These are phyloP conservation scores for Phylloporus scabripes DNA, from an alignment of 768 basidiomycete genomes.

Conservation along the genomic window DNA sequence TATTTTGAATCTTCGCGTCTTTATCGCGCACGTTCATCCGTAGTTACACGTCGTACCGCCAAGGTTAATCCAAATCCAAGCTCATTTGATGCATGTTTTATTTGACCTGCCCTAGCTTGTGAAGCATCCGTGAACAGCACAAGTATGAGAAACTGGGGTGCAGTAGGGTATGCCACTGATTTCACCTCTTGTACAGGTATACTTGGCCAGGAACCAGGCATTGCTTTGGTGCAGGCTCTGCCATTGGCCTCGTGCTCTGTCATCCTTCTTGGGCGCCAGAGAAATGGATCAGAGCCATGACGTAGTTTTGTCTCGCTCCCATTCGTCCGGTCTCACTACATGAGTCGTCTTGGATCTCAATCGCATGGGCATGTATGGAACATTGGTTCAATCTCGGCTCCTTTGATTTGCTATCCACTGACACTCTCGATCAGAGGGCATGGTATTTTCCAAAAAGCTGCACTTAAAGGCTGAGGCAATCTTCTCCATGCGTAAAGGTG, in stretches of 20 bases:
- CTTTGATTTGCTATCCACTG: neutral
- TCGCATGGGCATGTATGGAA: slow-evolving; percentile 36
- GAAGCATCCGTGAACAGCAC: slow-evolving; percentile 33
- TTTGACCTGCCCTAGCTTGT: slow-evolving; percentile 28
- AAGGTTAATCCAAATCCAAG: slow-evolving; percentile 15
- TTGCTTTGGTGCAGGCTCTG: slow-evolving; percentile 34
- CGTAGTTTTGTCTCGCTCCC: neutral
- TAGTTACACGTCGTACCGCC: slow-evolving; percentile 23
- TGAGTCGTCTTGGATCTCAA: slow-evolving; percentile 16
- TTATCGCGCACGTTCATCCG: slow-evolving; percentile 24
- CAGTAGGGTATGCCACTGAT: slow-evolving; percentile 34
- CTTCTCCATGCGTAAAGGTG: slow-evolving; percentile 28
- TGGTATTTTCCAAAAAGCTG: slow-evolving; percentile 19
- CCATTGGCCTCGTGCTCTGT: slow-evolving; percentile 31
- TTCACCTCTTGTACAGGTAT: neutral
- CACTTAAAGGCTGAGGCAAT: slow-evolving; percentile 28
- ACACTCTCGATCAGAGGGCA: slow-evolving; percentile 28
- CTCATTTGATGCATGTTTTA: neutral
- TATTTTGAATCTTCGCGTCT: slow-evolving; percentile 15
- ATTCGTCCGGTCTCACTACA: neutral
- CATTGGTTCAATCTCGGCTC: slow-evolving; percentile 14
- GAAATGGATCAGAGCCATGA: slow-evolving; percentile 34
- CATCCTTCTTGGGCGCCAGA: slow-evolving; percentile 35
- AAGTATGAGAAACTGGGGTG: slow-evolving; percentile 38
- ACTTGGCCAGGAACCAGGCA: slow-evolving; percentile 25